Conservation (phyloP, 202 grass and related monocot genomes). For the Saccharum hybrid region DNA sequence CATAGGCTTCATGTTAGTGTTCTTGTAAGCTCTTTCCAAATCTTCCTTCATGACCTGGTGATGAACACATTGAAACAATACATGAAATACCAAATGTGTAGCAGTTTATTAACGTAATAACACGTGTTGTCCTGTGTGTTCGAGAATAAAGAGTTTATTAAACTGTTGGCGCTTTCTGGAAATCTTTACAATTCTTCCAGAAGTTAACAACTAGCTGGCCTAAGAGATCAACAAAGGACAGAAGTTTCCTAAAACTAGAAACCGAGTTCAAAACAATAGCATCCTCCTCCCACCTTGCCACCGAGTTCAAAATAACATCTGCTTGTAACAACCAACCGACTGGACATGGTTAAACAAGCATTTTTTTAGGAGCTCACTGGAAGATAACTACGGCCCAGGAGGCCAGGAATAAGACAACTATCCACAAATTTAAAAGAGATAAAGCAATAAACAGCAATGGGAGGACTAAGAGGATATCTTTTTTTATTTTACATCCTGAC, state of each 20-base stretch:
- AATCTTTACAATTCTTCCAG: slow-evolving; percentile 1
- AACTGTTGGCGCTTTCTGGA: slow-evolving; percentile 2
- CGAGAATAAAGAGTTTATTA: neutral
- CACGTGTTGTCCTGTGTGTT: neutral
- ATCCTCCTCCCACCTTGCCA: neutral
- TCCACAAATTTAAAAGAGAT: neutral
- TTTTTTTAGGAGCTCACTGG: slow-evolving; percentile 8
- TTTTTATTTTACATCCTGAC: neutral
- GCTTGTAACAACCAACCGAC: neutral
- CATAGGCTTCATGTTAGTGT: slow-evolving; percentile 85
- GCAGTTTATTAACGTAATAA: neutral
- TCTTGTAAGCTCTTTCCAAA: slow-evolving; percentile 92
- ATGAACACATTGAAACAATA: slow-evolving; percentile 35
- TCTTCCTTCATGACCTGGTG: slow-evolving; percentile 95
- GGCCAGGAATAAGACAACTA: neutral
- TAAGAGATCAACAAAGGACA: slow-evolving; percentile 16
- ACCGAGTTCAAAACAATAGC: neutral
- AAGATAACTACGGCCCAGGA: slow-evolving; percentile 9
- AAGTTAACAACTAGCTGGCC: slow-evolving; percentile 13
- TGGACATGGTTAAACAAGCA: slow-evolving; percentile 17
- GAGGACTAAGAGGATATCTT: neutral
- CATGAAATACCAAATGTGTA: slow-evolving; percentile 30
- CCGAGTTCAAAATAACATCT: neutral
- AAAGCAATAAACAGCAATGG: slow-evolving; percentile 4
- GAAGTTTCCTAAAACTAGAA: slow-evolving; percentile 12